Percentiles rank a stretch among this genome's conserved stretches.
These are phyloP conservation scores for Debaryomyces sp. DNA, from an alignment of 1,139 yeast species.

Conservation along the genomic window DNA sequence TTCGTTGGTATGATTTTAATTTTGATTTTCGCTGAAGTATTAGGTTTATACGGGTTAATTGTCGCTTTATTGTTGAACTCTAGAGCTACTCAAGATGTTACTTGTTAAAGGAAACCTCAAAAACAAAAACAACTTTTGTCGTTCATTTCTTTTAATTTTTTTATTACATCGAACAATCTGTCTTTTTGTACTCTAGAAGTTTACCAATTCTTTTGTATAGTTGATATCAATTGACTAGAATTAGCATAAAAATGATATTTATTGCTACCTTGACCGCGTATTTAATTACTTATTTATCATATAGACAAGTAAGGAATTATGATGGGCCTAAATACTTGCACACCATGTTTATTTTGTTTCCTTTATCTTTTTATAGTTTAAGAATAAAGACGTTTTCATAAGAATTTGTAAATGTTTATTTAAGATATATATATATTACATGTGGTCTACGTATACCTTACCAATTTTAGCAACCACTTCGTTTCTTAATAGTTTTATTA, in stretches of 20 bases:
- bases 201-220: conserved; percentile 4
- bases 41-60: conserved; percentile 96
- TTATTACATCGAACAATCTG: conserved; percentile 6
- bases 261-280: conserved; percentile 1
- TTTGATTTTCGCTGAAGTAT: conserved; percentile 96
- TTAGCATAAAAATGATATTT: conserved; percentile 4
- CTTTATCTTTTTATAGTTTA: not conserved
- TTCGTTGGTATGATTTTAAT: conserved; percentile 94
- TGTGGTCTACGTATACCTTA: conserved; percentile 33
- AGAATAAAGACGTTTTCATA: not conserved
- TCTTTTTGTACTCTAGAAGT: conserved; percentile 6
- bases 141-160: conserved; percentile 10
- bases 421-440: not conserved
- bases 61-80: conserved; percentile 97
- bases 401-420: not conserved
- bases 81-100: conserved; percentile 90
- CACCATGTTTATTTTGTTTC: not conserved
- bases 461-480: conserved; percentile 41
- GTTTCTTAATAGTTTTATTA: conserved; percentile 33
- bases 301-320: conserved; percentile 2
- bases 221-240: conserved; percentile 2
- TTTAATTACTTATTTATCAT: not conserved
- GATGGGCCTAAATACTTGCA: conserved; percentile 1
- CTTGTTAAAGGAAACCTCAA: conserved; percentile 52
- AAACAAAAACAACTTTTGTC: conserved; percentile 6